Evolutionary conservation across 257 asterid genomes (phyloP), one percentile per base, ranked within the genome.

Genomic region (Fraxinus pennsylvanica): DNA sequence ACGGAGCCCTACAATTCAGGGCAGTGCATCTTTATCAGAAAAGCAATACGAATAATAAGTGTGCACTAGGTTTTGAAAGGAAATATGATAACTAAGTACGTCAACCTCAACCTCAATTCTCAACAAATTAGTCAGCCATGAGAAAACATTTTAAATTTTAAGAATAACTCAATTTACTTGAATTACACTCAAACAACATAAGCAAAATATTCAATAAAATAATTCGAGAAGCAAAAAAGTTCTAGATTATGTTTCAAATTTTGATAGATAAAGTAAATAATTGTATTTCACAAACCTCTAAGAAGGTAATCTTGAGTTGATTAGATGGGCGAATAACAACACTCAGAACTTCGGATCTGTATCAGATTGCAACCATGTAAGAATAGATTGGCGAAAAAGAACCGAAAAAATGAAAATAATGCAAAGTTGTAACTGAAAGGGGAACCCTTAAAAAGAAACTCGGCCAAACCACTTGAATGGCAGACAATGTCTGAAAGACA

Each of bases 281-380:
- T 59, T 74, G 81, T 74, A 78, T 69, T 78, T 79, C 74, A 87
- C 91, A 59, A 83, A 94, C 98, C 98, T 94, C 97, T 82, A 94
- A 84, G 88, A 94, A 94, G 84, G 99, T 94, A 88, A 92, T 90
- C 92, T 94, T 92, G 72, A 94, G 96, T 86, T 82, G 88, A 88
- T 88, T 94, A 78, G 96, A 80, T 39, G 99, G 91, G 76, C 93
- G 94, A 84, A 90, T 76, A 63, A 94, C 87, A 80, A 92, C 99
- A 71, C 94, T 89, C 52, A 94, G 67, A 76, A 94, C 97, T 89
- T 94, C 99, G 75, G 90, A 90, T 82, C 99, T 94, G 96, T 74
- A 74, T 73, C 83, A 82, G 66, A 89, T 79, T 74, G 67, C 79
- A 83, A 76, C 69, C 63, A 70, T 65, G 83, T 76, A 73, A 81